Base-by-base conservation (phyloP, 768 basidiomycete genomes). In the Candolleomyces aberdarensis region DNA sequence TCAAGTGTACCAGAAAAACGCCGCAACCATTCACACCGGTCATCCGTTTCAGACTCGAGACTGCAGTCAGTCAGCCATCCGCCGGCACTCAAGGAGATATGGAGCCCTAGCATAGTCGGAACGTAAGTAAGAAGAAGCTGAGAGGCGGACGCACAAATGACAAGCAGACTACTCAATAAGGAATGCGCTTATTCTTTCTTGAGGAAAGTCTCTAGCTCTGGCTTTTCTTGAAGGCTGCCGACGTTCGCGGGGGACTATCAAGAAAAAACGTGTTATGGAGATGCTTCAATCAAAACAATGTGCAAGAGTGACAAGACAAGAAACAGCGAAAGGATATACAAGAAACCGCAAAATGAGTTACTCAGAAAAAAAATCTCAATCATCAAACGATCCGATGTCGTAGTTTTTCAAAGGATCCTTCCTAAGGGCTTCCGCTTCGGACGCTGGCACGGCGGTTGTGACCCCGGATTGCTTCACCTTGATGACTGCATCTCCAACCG, bases 371-470 rank as follows among this genome's bases (percentile, higher is more conserved):
- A 56, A 36, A 6, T 31, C 59, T 49, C 58, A 53, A 44, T 64
- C 65, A 56, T 64, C 60, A 14, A 41, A 60, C 44, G 56, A 40
- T 32, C 46, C 60, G 15, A 31, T 32, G 58, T 64, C 63, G 61
- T 92, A 91, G 68, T 93, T 92, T 77, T 90, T 92, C 70, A 93
- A 74, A 1, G 91, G 91, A 69, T 92, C 88, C 65, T 84, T 89
- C 62, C 91, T 78, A 60, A 93, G 69, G 2, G 89, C 90, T 68
- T 93, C 91, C 36, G 89, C 89, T 71, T 92, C 90, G 2, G 87
- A 84, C 32, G 79, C 73, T 43, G 80, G 72, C 22, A 70, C 65
- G 9, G 77, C 72, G 11, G 78, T 80, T 64, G 75, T 80, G 56
- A 73, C 63, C 60, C 79, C 75, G 59, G 75, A 72, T 62, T 75